These are phyloP conservation scores for Auricularia cornea DNA, from an alignment of 768 basidiomycete genomes.

Conservation along the genomic window DNA sequence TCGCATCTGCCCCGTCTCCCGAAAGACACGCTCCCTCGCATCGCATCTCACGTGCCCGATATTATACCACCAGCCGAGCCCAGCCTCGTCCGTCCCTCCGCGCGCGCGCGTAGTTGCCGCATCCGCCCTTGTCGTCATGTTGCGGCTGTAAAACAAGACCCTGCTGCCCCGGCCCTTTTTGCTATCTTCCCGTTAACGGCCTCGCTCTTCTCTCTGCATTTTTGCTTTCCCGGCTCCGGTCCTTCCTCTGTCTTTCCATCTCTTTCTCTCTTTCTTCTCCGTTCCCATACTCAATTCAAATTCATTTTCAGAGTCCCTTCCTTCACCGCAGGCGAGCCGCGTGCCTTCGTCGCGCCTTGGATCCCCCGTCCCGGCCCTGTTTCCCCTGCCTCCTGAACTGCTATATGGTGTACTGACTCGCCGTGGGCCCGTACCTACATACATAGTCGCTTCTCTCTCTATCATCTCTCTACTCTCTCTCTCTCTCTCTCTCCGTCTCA, in stretches of 20 bases:
- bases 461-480: not conserved
- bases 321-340: too few relatives aligned
- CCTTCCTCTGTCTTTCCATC: not conserved
- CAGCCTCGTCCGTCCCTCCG: not conserved
- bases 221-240: not conserved
- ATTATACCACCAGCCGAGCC: not conserved
- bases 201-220: not conserved
- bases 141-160: conserved; percentile 1
- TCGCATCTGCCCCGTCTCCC: not conserved
- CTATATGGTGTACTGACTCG: not conserved
- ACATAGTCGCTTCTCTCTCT: not conserved
- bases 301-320: too few relatives aligned
- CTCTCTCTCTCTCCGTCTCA: not conserved
- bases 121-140: not conserved
- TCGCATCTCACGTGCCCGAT: not conserved
- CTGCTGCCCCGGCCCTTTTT: not conserved
- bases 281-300: too few relatives aligned
- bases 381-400: not conserved
- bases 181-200: not conserved
- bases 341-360: not conserved
- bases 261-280: too few relatives aligned
- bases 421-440: not conserved
- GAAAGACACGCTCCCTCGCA: not conserved
- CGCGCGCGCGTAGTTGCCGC: not conserved
- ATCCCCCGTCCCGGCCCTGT: not conserved